Conservation (phyloP, 2,329 filamentous ascomycete species). For the Neoscytalidium dimidiatum region DNA sequence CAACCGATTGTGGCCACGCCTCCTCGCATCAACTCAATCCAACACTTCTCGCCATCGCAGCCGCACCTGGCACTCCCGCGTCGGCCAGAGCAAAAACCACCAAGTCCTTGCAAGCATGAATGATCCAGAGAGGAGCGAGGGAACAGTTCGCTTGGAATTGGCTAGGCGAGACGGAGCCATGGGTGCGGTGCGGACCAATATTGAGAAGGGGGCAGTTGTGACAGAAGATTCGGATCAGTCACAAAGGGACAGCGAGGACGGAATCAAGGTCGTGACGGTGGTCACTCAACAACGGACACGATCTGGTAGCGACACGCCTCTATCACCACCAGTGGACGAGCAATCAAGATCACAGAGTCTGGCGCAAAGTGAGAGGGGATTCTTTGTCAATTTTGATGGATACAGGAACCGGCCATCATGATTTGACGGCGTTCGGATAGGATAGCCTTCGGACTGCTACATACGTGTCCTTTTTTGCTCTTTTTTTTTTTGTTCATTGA, state of each 20-base stretch:
- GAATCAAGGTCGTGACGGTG: slow-evolving; percentile 12
- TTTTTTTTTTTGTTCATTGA: too few species aligned
- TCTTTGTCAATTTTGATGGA: not conserved
- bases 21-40: not conserved
- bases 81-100: not conserved
- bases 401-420: not conserved
- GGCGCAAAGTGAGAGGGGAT: not conserved
- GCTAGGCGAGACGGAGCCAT: not conserved
- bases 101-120: not conserved
- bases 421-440: not conserved
- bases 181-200: not conserved
- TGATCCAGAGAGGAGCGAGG: not conserved
- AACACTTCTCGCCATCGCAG: not conserved
- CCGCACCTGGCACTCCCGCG: not conserved
- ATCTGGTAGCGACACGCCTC: not conserved
- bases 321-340: not conserved
- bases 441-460: not conserved
- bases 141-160: slow-evolving; percentile 2
- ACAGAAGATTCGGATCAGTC: not conserved
- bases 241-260: not conserved
- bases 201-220: not conserved
- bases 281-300: not conserved
- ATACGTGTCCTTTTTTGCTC: not conserved
- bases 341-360: not conserved
- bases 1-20: not conserved